phyloP scores from a whole-genome alignment of 768 basidiomycete genomes.

The Artomyces pyxidatus region DNA sequence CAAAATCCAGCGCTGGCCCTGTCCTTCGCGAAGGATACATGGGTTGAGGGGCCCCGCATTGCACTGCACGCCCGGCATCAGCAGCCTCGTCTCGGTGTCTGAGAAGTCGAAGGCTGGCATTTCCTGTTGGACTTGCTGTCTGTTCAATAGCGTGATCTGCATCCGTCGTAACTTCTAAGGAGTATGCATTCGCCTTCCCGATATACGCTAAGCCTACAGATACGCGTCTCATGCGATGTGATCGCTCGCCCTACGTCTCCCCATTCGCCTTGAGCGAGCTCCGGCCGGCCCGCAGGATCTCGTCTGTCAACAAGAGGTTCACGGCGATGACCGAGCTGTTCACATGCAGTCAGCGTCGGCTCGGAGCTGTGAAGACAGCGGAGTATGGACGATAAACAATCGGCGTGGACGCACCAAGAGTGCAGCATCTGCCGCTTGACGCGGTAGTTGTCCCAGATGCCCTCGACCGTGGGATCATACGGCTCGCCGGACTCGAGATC shows the following conservation, averaged over 20 bases:
- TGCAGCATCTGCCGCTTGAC: conserved; percentile 99
- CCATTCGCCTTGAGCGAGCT: conserved; percentile 83
- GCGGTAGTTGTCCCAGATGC: conserved; percentile 98
- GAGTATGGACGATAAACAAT: neutral
- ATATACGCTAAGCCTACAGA: too few species aligned
- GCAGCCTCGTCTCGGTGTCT: too few species aligned
- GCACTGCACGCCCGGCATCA: too few species aligned
- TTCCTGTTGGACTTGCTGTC: too few species aligned
- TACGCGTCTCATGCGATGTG: too few species aligned
- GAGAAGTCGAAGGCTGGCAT: too few species aligned
- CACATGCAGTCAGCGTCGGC: conserved; percentile 20
- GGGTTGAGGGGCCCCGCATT: too few species aligned
- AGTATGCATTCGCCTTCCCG: too few species aligned
- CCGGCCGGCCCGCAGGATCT: conserved; percentile 85
- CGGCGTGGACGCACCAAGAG: conserved; percentile 59
- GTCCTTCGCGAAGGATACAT: too few species aligned
- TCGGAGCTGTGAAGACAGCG: conserved; percentile 14
- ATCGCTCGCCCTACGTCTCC: conserved; percentile 36
- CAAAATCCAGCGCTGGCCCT: too few species aligned
- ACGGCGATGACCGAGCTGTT: conserved; percentile 88
- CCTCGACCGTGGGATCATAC: conserved; percentile 91
- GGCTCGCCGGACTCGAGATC: conserved; percentile 93
- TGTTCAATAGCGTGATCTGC: too few species aligned
- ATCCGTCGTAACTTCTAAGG: too few species aligned
- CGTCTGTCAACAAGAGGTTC: conserved; percentile 91